Percentiles rank a stretch among this genome's conserved stretches.
Conservation (phyloP, 129 eudicot genomes). For the Oenanthe sinensis region DNA sequence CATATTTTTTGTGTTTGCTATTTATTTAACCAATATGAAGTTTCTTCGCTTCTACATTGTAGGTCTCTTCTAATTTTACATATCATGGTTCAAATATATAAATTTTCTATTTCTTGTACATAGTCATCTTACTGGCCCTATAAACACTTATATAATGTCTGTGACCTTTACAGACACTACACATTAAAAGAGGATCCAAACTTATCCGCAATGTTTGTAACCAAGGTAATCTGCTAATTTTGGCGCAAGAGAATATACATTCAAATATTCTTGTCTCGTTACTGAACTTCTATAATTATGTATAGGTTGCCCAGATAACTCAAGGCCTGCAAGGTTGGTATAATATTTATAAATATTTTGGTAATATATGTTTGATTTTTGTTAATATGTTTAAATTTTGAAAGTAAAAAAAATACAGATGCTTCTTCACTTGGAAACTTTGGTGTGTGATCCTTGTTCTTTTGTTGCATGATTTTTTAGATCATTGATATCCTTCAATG, state of each 20-base stretch:
- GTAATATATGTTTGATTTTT: not conserved
- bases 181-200: constrained; percentile 23
- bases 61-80: not conserved
- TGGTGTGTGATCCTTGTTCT: not conserved
- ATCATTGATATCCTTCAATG: not conserved
- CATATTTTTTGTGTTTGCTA: not conserved
- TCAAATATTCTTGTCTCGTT: not conserved
- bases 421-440: not conserved
- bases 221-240: constrained; percentile 21
- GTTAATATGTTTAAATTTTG: not conserved
- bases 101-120: not conserved
- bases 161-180: constrained; percentile 22
- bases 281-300: not conserved
- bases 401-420: too few relatives aligned
- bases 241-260: not conserved
- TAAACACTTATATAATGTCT: not conserved
- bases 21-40: not conserved
- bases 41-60: not conserved
- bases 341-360: not conserved
- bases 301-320: constrained; percentile 21
- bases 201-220: constrained; percentile 16
- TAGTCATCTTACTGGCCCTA: not conserved
- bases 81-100: not conserved
- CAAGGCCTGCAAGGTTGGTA: constrained; percentile 33
- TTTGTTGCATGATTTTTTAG: not conserved